These are phyloP conservation scores for Hypsizygus marmoreus DNA, from an alignment of 768 basidiomycete genomes.

Conservation along the genomic window DNA sequence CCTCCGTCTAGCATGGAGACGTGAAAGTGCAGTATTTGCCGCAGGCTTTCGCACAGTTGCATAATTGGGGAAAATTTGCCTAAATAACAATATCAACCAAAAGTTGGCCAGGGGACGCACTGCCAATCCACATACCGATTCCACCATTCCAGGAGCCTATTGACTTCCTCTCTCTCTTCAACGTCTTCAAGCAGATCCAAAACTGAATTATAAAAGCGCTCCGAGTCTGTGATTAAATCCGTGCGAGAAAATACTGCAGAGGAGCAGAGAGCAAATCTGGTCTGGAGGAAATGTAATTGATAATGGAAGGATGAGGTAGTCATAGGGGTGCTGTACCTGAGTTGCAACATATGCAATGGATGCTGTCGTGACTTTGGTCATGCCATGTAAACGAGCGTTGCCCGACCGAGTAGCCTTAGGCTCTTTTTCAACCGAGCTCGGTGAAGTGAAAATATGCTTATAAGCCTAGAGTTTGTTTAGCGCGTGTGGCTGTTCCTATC, in stretches of 20 bases:
- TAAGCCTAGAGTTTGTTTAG: not conserved
- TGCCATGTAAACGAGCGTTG: too few species aligned
- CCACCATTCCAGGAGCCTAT: constrained; percentile 18
- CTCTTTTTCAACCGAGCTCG: not conserved
- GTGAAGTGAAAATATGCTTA: not conserved
- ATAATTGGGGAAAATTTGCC: too few species aligned
- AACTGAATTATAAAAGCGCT: constrained; percentile 18
- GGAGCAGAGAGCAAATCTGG: constrained; percentile 19
- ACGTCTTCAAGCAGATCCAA: constrained; percentile 18
- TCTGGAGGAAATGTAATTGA: constrained; percentile 1
- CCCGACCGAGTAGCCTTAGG: too few species aligned
- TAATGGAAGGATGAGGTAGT: not conserved
- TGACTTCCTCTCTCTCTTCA: constrained; percentile 19
- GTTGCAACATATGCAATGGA: constrained; percentile 15
- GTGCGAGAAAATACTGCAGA: constrained; percentile 18
- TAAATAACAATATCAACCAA: too few species aligned
- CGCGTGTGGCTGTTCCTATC: too few species aligned
- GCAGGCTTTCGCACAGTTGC: too few species aligned
- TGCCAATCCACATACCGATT: constrained; percentile 19
- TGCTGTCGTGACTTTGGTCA: too few species aligned
- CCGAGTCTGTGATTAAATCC: constrained; percentile 21
- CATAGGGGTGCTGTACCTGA: too few species aligned
- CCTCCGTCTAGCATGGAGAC: too few species aligned
- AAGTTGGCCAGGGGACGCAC: too few species aligned
- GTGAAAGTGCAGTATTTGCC: too few species aligned